These are phyloP conservation scores for Boletellus sp. DNA, from an alignment of 1,284 basidiomycete genomes.

Conservation along the genomic window DNA sequence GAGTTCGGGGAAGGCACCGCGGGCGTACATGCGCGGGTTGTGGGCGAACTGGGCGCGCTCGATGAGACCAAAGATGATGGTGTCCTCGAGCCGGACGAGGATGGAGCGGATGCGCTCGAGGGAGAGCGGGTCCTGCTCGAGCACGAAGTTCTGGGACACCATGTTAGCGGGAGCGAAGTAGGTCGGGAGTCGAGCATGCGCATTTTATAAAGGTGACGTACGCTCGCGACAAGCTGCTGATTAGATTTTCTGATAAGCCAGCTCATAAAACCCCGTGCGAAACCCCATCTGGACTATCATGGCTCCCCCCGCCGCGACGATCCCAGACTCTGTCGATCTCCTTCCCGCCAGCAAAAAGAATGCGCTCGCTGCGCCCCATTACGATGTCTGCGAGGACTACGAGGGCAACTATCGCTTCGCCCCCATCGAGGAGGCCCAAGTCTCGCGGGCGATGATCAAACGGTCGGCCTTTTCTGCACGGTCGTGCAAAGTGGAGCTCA, in stretches of 20 bases:
- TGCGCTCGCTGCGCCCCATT: constrained; percentile 3
- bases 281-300: constrained; percentile 10
- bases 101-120: constrained; percentile 85
- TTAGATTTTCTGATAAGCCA: too few species aligned
- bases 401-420: constrained; percentile 58
- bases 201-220: too few species aligned
- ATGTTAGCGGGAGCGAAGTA: constrained; percentile 34
- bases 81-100: constrained; percentile 91
- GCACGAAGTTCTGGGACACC: constrained; percentile 69
- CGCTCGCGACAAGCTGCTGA: too few species aligned
- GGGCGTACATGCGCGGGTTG: constrained; percentile 88
- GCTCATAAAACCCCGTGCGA: constrained; percentile 1
- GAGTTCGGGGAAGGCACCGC: constrained; percentile 76
- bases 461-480: constrained; percentile 38
- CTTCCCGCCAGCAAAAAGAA: constrained; percentile 13
- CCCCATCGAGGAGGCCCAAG: constrained; percentile 72
- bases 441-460: constrained; percentile 78
- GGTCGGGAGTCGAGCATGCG: neutral
- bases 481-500: constrained; percentile 5
- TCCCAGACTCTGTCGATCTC: constrained; percentile 9
- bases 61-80: constrained; percentile 95
- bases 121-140: constrained; percentile 73
- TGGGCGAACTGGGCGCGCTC: constrained; percentile 96
- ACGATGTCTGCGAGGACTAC: constrained; percentile 29
- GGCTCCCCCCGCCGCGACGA: constrained; percentile 25